phyloP scores from a whole-genome alignment of 2,329 filamentous ascomycete species.

The Dactylellina drechsleri region DNA sequence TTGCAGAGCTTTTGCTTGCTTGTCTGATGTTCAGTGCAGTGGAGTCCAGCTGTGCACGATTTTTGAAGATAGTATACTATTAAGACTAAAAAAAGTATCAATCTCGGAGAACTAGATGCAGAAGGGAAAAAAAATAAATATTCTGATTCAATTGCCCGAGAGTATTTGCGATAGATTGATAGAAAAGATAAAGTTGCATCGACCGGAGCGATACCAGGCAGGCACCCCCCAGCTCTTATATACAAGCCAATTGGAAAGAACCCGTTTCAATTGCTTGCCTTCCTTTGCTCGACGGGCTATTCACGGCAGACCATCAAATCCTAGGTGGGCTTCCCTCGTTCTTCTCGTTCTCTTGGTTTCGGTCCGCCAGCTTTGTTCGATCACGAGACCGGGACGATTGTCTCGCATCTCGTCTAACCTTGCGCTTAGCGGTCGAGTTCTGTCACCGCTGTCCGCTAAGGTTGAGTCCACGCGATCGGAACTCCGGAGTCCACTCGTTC shows the following conservation, averaged over 20 bases:
- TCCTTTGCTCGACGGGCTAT: too few species aligned
- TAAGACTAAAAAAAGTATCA: background rate
- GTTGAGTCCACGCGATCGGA: constrained; percentile 55
- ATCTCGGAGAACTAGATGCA: background rate
- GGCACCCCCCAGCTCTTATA: constrained; percentile 30
- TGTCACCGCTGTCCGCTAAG: constrained; percentile 46
- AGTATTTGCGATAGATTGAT: constrained; percentile 37
- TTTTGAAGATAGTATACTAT: background rate
- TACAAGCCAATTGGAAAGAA: constrained; percentile 31
- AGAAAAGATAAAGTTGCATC: constrained; percentile 32
- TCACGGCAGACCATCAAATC: too few species aligned
- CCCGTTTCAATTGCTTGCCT: too few species aligned
- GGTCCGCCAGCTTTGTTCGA: constrained; percentile 29
- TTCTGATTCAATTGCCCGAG: constrained; percentile 5
- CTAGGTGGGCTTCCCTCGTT: background rate
- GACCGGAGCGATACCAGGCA: constrained; percentile 12
- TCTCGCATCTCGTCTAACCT: constrained; percentile 54
- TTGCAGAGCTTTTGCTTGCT: background rate
- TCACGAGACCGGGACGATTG: constrained; percentile 28
- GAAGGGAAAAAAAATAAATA: background rate
- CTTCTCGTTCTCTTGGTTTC: background rate
- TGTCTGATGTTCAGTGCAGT: too few species aligned
- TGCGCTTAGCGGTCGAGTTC: constrained; percentile 49
- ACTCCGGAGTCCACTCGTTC: constrained; percentile 26
- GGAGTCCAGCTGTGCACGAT: too few species aligned